Base-by-base conservation (phyloP, 2,329 filamentous ascomycete species). In the Chaetomium strumarium region DNA sequence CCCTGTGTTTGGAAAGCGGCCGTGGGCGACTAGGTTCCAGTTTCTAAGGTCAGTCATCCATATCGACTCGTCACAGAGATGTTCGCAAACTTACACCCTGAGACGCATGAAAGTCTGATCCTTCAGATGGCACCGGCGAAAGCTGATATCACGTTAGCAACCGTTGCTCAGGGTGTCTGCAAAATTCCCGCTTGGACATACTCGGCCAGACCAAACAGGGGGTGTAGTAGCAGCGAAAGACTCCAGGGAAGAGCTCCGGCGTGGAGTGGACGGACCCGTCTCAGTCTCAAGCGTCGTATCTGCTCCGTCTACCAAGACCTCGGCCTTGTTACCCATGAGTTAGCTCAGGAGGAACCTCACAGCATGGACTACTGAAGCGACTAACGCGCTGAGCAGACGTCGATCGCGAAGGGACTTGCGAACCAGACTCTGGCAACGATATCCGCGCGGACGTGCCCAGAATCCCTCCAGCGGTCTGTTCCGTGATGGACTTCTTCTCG, bases 1-100 rank as follows among this genome's bases (percentile, higher is more conserved):
- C 20, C 29, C 0, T 52, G 51, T 11, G 43, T 53, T 31, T 62
- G 62, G 19, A 63, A 63, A 5, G 59, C 64, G 42, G 57, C 36
- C 17, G 37, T 14, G 41, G 52, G 48, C 14, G 19, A 40, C 43
- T 45, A 11, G 11, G 14, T 12, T 10, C 17, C 6, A n/a, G 13
- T 14, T 13, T 9, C 2, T 16, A 13, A 14, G 30, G 33, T 54
- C 38, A 42, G 48, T 43, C 5, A 37, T 5, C 7, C 12, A 3
- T 37, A 38, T 12, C 20, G 13, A 16, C 9, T 6, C 8, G 31
- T 33, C 14, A 19, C 16, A 3, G 7, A 12, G 19, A 6, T 9
- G 10, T 8, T 12, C 11, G 10, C 19, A 5, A 9, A n/a, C 40
- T 16, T 33, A 31, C 43, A 12, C 51, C 37, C 5, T 30, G 3